Percentiles rank a stretch among this genome's conserved stretches.
These are phyloP conservation scores for Erythrophleum ivorense DNA, from an alignment of 331 rosid species.

Conservation along the genomic window DNA sequence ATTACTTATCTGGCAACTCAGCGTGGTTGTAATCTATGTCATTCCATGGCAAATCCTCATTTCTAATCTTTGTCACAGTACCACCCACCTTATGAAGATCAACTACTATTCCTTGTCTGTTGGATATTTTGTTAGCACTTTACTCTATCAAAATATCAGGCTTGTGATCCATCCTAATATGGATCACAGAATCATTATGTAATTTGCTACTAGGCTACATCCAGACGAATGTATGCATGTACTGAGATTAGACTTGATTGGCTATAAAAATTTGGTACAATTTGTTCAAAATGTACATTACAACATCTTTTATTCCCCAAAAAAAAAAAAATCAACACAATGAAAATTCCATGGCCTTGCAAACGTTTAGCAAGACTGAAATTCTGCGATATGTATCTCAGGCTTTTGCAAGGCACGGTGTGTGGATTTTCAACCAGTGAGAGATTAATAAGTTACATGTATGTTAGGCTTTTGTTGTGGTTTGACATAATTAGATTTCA, in stretches of 20 bases:
- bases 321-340: background rate
- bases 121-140: background rate
- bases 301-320: slow-evolving; percentile 1
- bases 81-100: background rate
- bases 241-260: background rate
- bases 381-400: background rate
- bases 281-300: background rate
- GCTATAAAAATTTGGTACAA: slow-evolving; percentile 12
- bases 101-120: background rate
- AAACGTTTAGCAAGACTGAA: background rate
- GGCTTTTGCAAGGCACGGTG: background rate
- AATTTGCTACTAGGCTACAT: slow-evolving; percentile 11
- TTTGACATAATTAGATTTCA: slow-evolving; percentile 18
- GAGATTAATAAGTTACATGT: slow-evolving; percentile 14
- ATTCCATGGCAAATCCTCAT: slow-evolving; percentile 14
- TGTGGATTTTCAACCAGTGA: background rate
- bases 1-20: background rate
- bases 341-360: background rate
- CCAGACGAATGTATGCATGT: background rate
- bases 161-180: background rate
- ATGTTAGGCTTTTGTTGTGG: slow-evolving; percentile 13
- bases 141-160: slow-evolving; percentile 26
- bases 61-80: slow-evolving; percentile 7
- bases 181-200: slow-evolving; percentile 24
- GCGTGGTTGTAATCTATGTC: background rate